Base-by-base conservation (phyloP, 2,329 filamentous ascomycete species). In the Podosphaera xanthii region DNA sequence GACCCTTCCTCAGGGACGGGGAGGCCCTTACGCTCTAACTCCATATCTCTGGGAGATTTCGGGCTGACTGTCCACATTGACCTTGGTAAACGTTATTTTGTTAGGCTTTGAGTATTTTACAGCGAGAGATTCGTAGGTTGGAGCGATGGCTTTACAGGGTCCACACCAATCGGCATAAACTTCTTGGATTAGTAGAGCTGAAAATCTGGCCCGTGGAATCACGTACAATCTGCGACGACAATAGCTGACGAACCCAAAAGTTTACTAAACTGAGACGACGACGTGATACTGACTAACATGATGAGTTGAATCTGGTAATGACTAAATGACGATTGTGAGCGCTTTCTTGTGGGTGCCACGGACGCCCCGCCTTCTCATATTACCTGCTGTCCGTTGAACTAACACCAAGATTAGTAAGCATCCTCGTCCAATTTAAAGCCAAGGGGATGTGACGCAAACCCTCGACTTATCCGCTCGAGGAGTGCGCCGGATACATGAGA, bases 131-230 rank as follows among this genome's bases (percentile, higher is more conserved):
- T 95, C 87, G 71, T 94, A 97, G 60, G 86, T 80, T 30, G 91
- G 91, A 57, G 87, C 87, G 64, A 97, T 94, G 69, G 84, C 80
- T 74, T 94, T 94, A 79, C 90, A 96, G 68, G 91, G 89, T 60
- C 84, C 86, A 71, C 89, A 97, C 87, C 88, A 95, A 73, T 94
- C 86, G 71, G 91, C 91, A 69, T 92, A 94, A 77, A 96, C 88
- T 94, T 66, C 46, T 10, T 48, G 58, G 61, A 64, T 69, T 69
- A 71, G 66, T 38, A 58, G 64, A 64, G 55, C 60, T 61, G 57
- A 62, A 60, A 50, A 49, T 53, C 50, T 36, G 65, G 59, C 61
- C 10, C 36, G 58, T 59, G 66, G 61, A 64, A 55, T 57, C 61
- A 74, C 82, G 72, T 79, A 94, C 89, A 97, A 74, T 97, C 92